A percentile compares a stretch with the other conserved stretches of the same genome.
These are phyloP conservation scores for Parachaetomium inaequale DNA, from an alignment of 495 filamentous ascomycete genomes.

Conservation along the genomic window DNA sequence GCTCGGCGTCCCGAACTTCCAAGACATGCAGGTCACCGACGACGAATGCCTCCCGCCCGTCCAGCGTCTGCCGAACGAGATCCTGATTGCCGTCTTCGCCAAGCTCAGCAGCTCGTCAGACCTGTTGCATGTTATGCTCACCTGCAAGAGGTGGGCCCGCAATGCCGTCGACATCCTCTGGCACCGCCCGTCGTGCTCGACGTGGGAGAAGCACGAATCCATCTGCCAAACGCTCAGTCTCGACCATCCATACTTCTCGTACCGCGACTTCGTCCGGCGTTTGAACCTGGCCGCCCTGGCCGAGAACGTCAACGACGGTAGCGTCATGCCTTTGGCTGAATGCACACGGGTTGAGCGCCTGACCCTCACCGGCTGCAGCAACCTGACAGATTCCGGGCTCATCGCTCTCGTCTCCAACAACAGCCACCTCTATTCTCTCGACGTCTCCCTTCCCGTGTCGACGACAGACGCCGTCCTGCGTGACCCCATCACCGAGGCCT, in stretches of 20 bases:
- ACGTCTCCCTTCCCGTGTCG: conserved; percentile 66
- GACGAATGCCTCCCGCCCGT: conserved; percentile 69
- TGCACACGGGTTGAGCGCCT: conserved; percentile 93
- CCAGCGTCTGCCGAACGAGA: conserved; percentile 82
- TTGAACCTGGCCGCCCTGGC: conserved; percentile 82
- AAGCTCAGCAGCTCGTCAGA: conserved; percentile 73
- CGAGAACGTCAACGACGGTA: conserved; percentile 80
- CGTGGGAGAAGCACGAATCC: conserved; percentile 70
- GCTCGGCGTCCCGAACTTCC: conserved; percentile 69
- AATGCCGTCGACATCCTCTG: conserved; percentile 92
- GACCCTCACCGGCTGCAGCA: conserved; percentile 85
- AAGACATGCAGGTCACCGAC: conserved; percentile 62
- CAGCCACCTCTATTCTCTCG: conserved; percentile 78
- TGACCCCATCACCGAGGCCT: conserved; percentile 73
- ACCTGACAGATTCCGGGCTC: conserved; percentile 79
- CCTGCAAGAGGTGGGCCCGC: conserved; percentile 85
- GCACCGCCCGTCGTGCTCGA: conserved; percentile 88
- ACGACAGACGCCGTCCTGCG: background rate
- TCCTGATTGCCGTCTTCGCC: conserved; percentile 87
- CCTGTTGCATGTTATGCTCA: conserved; percentile 83
- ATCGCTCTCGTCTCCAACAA: conserved; percentile 76
- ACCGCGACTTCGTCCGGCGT: conserved; percentile 81
- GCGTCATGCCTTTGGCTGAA: conserved; percentile 70
- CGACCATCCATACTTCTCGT: conserved; percentile 70
- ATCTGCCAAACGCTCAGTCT: conserved; percentile 74